Conservation (phyloP, 257 asterid species). For the Datura wrightii region DNA sequence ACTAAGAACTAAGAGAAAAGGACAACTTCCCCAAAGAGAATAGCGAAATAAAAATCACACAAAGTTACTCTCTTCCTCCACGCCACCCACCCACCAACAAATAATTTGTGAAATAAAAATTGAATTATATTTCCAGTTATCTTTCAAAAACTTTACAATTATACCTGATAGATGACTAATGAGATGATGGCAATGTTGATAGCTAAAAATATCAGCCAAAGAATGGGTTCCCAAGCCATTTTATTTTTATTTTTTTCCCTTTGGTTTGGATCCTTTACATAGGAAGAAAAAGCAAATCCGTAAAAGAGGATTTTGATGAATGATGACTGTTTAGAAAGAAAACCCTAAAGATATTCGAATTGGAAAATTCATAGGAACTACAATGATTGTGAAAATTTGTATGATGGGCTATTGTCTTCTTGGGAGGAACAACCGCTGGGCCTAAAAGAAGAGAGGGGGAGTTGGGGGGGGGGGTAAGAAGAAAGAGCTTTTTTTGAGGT, state of each 20-base stretch:
- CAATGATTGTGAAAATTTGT: not conserved
- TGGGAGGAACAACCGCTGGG: not conserved
- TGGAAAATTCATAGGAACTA: not conserved
- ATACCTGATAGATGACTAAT: slow-evolving; percentile 80
- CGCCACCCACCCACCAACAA: not conserved
- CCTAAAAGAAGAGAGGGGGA: not conserved
- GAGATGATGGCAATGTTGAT: slow-evolving; percentile 61
- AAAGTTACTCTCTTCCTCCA: not conserved
- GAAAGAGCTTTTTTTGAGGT: no score
- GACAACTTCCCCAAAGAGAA: not conserved
- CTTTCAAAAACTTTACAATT: not conserved
- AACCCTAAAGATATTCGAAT: not conserved
- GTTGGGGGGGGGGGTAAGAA: no score
- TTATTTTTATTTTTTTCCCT: not conserved
- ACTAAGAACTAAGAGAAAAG: not conserved
- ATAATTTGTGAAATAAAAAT: slow-evolving; percentile 1
- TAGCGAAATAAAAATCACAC: not conserved
- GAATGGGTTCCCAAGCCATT: slow-evolving; percentile 69
- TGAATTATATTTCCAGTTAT: not conserved
- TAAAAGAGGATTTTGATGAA: not conserved
- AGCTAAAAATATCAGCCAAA: slow-evolving; percentile 67
- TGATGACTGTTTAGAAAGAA: not conserved
- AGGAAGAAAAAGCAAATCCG: not conserved
- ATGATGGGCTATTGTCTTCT: slow-evolving; percentile 14
- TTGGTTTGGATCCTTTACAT: not conserved